Base-by-base conservation (phyloP, 73 alveolate species). In the Paraurostyla sp. region DNA sequence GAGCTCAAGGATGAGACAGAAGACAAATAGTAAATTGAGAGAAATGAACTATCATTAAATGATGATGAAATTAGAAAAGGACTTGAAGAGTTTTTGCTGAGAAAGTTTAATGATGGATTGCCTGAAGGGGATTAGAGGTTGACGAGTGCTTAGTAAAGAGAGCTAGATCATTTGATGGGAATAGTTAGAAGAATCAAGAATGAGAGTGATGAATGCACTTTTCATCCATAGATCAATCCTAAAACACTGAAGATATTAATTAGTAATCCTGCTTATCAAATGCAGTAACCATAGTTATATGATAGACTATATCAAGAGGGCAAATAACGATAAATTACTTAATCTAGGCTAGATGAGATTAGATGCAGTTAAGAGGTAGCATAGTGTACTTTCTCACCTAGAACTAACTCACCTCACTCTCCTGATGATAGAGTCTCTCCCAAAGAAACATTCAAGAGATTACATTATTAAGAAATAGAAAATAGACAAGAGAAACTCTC, bases 221-320 rank as follows among this genome's bases (percentile, higher is more conserved):
- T 65, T 22, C 82, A 65, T 35, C 82, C 82, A 65, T 13, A 32
- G 13, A 65, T 65, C 58, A 65, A 65, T 35, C 82, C 82, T 2
- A 65, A 65, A 38, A 65, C 82, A 23, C 35, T 15, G 58, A 36
- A 38, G 58, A 65, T 65, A 11, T 2, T 65, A 1, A 58, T 38
- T 18, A 65, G 32, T 7, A 59, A 30, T 30, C 76, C 76, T 4
- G 22, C 22, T n/a, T 27, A 59, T 7, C 43, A 25, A 30, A 7
- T 6, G 25, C 22, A 49, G 36, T 9, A 7, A 11, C 22, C n/a
- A 30, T 2, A 65, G 13, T 6, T 65, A 38, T 30, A 22, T 65
- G 56, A 65, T 2, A 65, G 82, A 40, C 41, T 65, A 22, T 22
- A 38, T 38, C 35, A 65, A 38, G 82, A 65, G 41, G 58, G 82